phyloP scores from a whole-genome alignment of 2,329 filamentous ascomycete genomes.

The Fusarium temperatum region DNA sequence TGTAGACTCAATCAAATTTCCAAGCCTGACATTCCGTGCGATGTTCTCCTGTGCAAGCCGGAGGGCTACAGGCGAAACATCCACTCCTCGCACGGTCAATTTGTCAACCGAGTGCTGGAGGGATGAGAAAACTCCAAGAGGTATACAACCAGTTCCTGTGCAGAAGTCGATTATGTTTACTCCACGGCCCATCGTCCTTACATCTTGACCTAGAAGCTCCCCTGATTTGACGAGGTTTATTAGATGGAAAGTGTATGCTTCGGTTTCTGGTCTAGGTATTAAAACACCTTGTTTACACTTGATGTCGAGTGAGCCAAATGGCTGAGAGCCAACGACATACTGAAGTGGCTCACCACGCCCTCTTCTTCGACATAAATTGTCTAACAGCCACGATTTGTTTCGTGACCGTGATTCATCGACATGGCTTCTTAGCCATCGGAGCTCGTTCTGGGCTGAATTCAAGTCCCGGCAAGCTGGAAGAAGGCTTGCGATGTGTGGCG shows the following conservation, averaged over 20 bases:
- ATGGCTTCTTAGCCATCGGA: conserved; percentile 77
- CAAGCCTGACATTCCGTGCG: conserved; percentile 53
- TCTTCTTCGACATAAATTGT: conserved; percentile 58
- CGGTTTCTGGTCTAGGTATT: conserved; percentile 84
- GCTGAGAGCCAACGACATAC: conserved; percentile 88
- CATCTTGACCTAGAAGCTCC: conserved; percentile 5
- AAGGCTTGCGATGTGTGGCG: conserved; percentile 66
- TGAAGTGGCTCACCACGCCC: conserved; percentile 79
- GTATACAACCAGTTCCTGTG: conserved; percentile 90
- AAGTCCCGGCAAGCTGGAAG: conserved; percentile 72
- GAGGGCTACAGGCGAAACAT: conserved; percentile 75
- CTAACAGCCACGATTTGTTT: conserved; percentile 40
- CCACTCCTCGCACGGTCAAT: conserved; percentile 72
- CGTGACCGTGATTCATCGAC: conserved; percentile 47
- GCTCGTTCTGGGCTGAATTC: conserved; percentile 71
- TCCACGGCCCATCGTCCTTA: conserved; percentile 19
- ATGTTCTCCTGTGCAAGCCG: conserved; percentile 73
- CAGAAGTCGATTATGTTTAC: conserved; percentile 84
- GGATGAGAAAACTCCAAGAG: conserved; percentile 75
- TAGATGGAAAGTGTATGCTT: conserved; percentile 70
- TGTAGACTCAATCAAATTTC: conserved; percentile 30
- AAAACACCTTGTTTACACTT: conserved; percentile 79
- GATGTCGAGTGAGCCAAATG: conserved; percentile 86
- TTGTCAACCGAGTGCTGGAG: conserved; percentile 54
- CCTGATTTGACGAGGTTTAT: conserved; percentile 54